Evolutionary conservation across 1,284 basidiomycete species (phyloP), one percentile per base, ranked within the genome.

Genomic region (Vanrija sp.): DNA sequence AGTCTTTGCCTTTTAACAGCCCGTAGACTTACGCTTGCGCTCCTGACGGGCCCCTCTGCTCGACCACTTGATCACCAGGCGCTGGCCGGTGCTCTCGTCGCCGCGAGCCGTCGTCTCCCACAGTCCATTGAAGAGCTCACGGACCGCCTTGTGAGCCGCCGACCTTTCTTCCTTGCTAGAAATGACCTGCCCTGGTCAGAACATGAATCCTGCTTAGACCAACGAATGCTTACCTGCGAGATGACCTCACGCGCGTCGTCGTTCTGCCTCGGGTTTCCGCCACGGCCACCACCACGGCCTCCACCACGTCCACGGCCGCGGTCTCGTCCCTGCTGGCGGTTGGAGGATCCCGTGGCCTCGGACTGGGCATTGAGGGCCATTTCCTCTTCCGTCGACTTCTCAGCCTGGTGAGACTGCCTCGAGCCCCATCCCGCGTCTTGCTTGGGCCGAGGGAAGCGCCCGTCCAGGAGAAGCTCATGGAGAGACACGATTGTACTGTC

Each of bases 101-200:
- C 72, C 69, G 14, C 62, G 64, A 0, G 66, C 61, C 9, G 63
- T 62, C 19, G 85, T 91, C 43, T 93, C 87, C 39, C 98, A 81
- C 60, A 86, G 87, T 19, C 90, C 89, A 1, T 76, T 78, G 68
- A 98, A 96, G 4, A 90, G 73, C 56, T 87, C 84, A 45, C 96
- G 84, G 38, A 98, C 79, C 12, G 81, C 77, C 71, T 88, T 82
- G 72, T 98, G 95, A 52, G 96, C 81, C 6, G 82, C 83, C 2
- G 89, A 90, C 24, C 95, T 83, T 9, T 82, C 83, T 24, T 84
- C 81, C 75, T 98, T 98, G 20, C 85, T 86, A 22, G 80, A 72
- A 41, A 98, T 90, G 9, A 88, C 84, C 87, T 95, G 72, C 25
- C 41, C 22, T 35, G 14, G 61, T 60, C 24, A 55, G 51, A 39